Evolutionary conservation across 2,329 filamentous ascomycete genomes (phyloP), one percentile per base, ranked within the genome.

Genomic region (Penicillium sclerotigenum): DNA sequence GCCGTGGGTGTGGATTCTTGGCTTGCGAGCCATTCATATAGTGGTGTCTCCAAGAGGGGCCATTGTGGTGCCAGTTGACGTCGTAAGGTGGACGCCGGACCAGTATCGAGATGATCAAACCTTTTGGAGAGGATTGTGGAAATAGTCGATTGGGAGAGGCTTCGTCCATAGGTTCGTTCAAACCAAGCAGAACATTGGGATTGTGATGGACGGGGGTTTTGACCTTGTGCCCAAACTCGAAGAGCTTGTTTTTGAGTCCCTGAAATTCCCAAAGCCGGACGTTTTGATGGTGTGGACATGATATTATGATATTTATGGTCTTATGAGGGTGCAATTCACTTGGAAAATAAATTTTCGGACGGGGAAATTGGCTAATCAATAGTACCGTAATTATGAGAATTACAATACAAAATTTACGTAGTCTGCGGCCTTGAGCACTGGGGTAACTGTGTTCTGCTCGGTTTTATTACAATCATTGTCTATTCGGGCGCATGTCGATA

Each of bases 41-140:
- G 20, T 5, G 24, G 37, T 8, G 24, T 34, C 20, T 57, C 55
- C 9, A 57, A 10, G 11, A 49, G 22, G 16, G 55, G 51, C 51
- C 55, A 57, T 33, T 54, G 55, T 9, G 55, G 46, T 34, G 51
- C 31, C 3, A 28, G 20, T 18, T 49, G 37, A 14, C 55, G 55
- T n/a, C 28, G 31, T 1, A 18, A 10, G 8, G 14, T n/a, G 16
- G 55, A 46, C 36, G 55, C 51, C 5, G 55, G 40, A 10, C 43
- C 38, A 7, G 14, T 11, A 34, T 56, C 54, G 3, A 56, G 42
- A 22, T 56, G 33, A 3, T 29, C 54, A 9, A 41, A 53, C 26
- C 29, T 47, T 18, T 24, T 34, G 10, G 54, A 56, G 16, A 56
- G 49, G 14, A 53, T 56, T 8, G 22, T 2, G 2, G 49, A 56